These are phyloP conservation scores for Mesembryanthemum crystallinum DNA, from an alignment of 148 eudicot species.

Conservation along the genomic window DNA sequence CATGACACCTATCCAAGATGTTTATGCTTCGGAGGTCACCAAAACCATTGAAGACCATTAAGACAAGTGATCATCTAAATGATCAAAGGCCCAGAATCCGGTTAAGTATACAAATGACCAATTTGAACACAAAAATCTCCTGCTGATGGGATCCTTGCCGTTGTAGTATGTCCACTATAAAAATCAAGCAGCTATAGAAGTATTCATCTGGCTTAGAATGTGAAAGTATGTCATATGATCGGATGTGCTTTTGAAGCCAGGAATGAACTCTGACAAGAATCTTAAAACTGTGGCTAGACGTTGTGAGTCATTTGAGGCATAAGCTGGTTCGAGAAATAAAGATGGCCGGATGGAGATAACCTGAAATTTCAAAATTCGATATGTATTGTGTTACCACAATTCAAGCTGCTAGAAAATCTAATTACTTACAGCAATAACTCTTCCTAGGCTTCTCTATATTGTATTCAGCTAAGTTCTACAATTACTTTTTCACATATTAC, in stretches of 20 bases:
- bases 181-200: slow-evolving; percentile 38
- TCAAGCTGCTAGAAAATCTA: too few species aligned
- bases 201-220: slow-evolving; percentile 58
- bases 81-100: too few species aligned
- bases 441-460: too few species aligned
- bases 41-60: too few species aligned
- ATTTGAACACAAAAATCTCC: background rate
- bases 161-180: background rate
- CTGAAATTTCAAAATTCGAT: slow-evolving; percentile 43
- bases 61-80: too few species aligned
- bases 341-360: slow-evolving; percentile 70
- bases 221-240: slow-evolving; percentile 58
- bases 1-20: too few species aligned
- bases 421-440: too few species aligned
- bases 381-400: too few species aligned
- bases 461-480: too few species aligned
- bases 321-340: slow-evolving; percentile 88
- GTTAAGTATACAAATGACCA: background rate
- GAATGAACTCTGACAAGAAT: slow-evolving; percentile 84
- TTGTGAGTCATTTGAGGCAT: slow-evolving; percentile 74
- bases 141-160: background rate
- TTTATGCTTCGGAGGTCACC: too few species aligned
- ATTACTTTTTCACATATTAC: too few species aligned
- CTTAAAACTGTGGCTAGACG: slow-evolving; percentile 80
- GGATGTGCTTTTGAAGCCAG: slow-evolving; percentile 78